Percentiles rank a stretch among this genome's conserved stretches.
phyloP scores from a whole-genome alignment of 176 grass and related monocot species.

The Lolium perenne region DNA sequence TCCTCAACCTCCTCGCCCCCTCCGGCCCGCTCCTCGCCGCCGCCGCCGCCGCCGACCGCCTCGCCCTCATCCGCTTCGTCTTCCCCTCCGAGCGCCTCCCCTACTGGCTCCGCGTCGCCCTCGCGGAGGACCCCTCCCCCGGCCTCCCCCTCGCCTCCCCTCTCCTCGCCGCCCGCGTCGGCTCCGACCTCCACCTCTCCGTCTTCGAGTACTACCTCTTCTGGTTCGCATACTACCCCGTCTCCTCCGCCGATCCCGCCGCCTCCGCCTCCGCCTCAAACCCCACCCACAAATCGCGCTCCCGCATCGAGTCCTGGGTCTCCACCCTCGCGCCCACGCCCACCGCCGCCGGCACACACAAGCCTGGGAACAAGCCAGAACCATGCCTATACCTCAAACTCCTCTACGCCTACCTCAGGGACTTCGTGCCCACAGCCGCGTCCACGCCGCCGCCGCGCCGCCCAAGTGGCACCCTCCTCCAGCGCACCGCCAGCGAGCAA shows the following conservation, averaged over 20 bases:
- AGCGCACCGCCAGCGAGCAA: background rate
- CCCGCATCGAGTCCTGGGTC: constrained; percentile 36
- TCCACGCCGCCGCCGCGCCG: background rate
- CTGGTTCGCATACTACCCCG: constrained; percentile 31
- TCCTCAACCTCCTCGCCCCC: constrained; percentile 15
- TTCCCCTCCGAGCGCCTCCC: constrained; percentile 32
- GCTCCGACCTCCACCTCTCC: constrained; percentile 29
- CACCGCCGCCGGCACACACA: background rate
- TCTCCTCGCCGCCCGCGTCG: constrained; percentile 25
- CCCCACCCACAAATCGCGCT: background rate
- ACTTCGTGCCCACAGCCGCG: background rate
- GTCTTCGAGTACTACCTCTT: constrained; percentile 32
- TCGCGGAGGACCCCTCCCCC: background rate
- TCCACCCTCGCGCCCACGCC: background rate
- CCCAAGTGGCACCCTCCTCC: background rate
- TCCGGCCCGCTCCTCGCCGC: constrained; percentile 36
- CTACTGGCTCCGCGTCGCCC: constrained; percentile 27
- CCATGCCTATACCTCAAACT: constrained; percentile 17
- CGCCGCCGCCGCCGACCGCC: constrained; percentile 16
- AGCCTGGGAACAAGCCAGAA: background rate
- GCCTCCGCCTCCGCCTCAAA: background rate
- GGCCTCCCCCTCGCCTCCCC: background rate
- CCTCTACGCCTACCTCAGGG: background rate
- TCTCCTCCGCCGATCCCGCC: background rate
- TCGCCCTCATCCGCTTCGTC: constrained; percentile 25